phyloP scores from a whole-genome alignment of 495 filamentous ascomycete genomes.

The Stereocaulon alpinum region DNA sequence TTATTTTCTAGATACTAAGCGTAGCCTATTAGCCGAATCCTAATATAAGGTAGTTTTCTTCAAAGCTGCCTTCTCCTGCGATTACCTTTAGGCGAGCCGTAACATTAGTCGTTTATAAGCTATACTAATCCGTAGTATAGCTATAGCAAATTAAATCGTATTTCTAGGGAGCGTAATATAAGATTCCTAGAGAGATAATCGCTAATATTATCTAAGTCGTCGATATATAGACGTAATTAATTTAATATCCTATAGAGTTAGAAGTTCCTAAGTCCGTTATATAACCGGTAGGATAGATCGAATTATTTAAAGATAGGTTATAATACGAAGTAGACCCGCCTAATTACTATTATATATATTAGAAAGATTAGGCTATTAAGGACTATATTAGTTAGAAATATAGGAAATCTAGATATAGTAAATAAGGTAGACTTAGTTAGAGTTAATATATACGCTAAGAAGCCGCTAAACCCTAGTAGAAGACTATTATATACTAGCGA shows the following conservation, averaged over 20 bases:
- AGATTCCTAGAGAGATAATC: neutral
- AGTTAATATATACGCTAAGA: neutral
- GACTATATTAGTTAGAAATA: neutral
- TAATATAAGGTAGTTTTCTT: too few relatives aligned
- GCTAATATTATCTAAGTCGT: neutral
- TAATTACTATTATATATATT: neutral
- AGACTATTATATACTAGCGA: too few relatives aligned
- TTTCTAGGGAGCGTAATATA: neutral
- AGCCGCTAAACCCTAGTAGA: too few relatives aligned
- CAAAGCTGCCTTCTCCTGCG: too few relatives aligned
- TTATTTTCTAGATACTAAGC: too few relatives aligned
- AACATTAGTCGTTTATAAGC: conserved; percentile 1
- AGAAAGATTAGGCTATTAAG: neutral
- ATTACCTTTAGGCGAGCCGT: too few relatives aligned
- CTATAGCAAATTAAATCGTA: neutral
- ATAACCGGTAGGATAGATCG: neutral
- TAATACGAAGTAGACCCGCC: neutral
- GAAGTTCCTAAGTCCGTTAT: neutral
- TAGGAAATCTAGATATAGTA: neutral
- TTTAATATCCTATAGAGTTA: too few relatives aligned
- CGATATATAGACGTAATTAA: too few relatives aligned
- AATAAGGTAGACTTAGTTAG: neutral
- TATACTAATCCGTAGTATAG: neutral
- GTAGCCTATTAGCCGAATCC: too few relatives aligned
- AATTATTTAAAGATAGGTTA: neutral